phyloP scores from a whole-genome alignment of 257 asterid genomes.

The Cinchona pubescens region DNA sequence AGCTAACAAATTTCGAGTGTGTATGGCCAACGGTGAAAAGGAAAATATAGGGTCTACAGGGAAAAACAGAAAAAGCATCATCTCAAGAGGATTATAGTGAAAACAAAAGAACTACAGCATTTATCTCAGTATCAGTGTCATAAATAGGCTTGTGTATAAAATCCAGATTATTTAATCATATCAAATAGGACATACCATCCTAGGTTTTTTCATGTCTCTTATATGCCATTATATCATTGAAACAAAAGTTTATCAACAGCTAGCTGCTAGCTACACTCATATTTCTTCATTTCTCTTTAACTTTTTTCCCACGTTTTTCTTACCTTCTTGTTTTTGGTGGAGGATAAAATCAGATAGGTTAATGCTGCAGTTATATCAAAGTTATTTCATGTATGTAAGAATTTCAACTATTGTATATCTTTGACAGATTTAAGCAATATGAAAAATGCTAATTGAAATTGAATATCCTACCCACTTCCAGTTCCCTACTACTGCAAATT shows the following conservation, averaged over 20 bases:
- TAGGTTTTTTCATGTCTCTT: not conserved
- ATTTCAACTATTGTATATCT: not conserved
- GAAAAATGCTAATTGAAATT: too few species aligned
- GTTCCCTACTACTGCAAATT: not conserved
- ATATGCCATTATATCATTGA: not conserved
- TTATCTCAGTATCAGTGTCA: not conserved
- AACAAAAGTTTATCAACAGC: not conserved
- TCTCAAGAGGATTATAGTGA: not conserved
- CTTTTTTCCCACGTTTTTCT: not conserved
- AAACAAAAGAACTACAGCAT: not conserved
- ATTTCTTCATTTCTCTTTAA: not conserved
- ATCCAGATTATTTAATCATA: not conserved
- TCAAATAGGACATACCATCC: not conserved
- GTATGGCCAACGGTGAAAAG: constrained; percentile 96
- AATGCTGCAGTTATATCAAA: not conserved
- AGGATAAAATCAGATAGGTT: not conserved
- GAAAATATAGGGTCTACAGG: constrained; percentile 90
- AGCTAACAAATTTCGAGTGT: constrained; percentile 92
- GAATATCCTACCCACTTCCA: not conserved
- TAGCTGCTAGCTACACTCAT: not conserved
- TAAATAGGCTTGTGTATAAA: not conserved
- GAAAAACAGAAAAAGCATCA: constrained; percentile 1
- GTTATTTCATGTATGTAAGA: not conserved
- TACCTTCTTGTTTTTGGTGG: too few species aligned
- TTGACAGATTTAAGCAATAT: not conserved